These are phyloP conservation scores for Heterobasidion occidentale DNA, from an alignment of 1,284 basidiomycete genomes.

Conservation along the genomic window DNA sequence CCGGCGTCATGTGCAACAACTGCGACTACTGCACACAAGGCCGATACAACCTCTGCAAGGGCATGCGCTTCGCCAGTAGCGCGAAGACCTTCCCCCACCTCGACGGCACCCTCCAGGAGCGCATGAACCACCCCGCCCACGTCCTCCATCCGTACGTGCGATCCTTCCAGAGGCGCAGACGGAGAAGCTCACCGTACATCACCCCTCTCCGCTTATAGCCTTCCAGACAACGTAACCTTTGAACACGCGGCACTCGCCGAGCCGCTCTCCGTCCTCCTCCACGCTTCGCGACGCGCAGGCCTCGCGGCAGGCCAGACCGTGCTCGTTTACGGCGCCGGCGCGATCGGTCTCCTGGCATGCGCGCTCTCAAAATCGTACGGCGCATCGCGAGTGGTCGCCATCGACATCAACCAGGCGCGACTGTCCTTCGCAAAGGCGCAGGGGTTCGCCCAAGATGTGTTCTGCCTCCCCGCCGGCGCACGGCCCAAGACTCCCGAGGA, in stretches of 20 bases:
- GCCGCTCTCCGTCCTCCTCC: slow-evolving; percentile 80
- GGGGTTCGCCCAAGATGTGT: slow-evolving; percentile 72
- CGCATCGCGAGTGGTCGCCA: slow-evolving; percentile 64
- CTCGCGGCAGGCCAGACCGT: slow-evolving; percentile 58
- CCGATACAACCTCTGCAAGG: slow-evolving; percentile 92
- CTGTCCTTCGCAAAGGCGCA: slow-evolving; percentile 69
- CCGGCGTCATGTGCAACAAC: slow-evolving; percentile 80
- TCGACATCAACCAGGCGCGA: slow-evolving; percentile 81
- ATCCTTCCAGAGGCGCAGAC: neutral
- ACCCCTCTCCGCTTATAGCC: slow-evolving; percentile 30
- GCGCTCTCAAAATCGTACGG: slow-evolving; percentile 69
- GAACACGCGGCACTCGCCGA: slow-evolving; percentile 81
- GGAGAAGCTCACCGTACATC: neutral
- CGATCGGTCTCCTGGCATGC: slow-evolving; percentile 87
- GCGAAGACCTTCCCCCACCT: slow-evolving; percentile 92
- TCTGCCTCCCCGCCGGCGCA: slow-evolving; percentile 50
- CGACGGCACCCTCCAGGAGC: slow-evolving; percentile 84
- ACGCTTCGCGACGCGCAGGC: slow-evolving; percentile 64
- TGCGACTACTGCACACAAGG: slow-evolving; percentile 64
- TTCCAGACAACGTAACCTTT: slow-evolving; percentile 70
- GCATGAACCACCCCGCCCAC: slow-evolving; percentile 83
- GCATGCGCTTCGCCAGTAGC: slow-evolving; percentile 81
- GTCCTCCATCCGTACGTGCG: slow-evolving; percentile 77
- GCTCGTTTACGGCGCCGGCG: slow-evolving; percentile 86
- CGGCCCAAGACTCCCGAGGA: slow-evolving; percentile 51